Evolutionary conservation across 306 rosid species (phyloP), one percentile per base, ranked within the genome.

Genomic region (Senna siamea): DNA sequence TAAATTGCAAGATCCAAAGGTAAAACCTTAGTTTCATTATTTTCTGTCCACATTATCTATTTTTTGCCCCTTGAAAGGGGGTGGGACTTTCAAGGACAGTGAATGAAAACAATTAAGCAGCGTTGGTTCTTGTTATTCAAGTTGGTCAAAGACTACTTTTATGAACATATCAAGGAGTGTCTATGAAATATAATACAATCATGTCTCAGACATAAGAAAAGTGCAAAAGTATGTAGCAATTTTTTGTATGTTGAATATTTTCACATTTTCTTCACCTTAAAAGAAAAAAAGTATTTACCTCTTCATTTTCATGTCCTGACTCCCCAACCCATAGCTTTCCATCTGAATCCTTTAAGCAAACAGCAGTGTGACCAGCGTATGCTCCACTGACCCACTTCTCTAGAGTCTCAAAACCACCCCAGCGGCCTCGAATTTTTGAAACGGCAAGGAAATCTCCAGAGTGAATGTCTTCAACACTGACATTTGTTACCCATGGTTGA

Each of bases 301-400:
- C 20, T 41, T 92, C 98, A 71, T 87, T 86, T 71, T 90, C 99
- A 72, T 90, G 79, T 73, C 99, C 98, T 0, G 98, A 95, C 85
- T 95, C 99, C 43, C 96, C 99, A 75, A 95, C 93, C 98, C 98
- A 95, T 38, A 95, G 84, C 63, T 95, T 88, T 63, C 97, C 99
- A 68, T 85, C 87, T 22, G 92, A 79, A 82, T 92, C 99, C 84
- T 78, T 95, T 68, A 95, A 88, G 83, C 88, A 95, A 85, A 95
- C 96, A 57, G 98, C 99, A 68, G 90, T 66, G 67, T 95, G 99
- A 68, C 99, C 99, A 50, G 96, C 98, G 76, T 88, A 95, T 60
- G 99, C 72, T 60, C 98, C 99, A 83, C 88, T 92, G 61, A 92
- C 99, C 97, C 99, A 95, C 84, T 92, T 95, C 85, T 92, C 96